Percentiles rank a stretch among this genome's conserved stretches.
Conservation (phyloP, 2,329 filamentous ascomycete genomes). For the Huntiella decipiens region DNA sequence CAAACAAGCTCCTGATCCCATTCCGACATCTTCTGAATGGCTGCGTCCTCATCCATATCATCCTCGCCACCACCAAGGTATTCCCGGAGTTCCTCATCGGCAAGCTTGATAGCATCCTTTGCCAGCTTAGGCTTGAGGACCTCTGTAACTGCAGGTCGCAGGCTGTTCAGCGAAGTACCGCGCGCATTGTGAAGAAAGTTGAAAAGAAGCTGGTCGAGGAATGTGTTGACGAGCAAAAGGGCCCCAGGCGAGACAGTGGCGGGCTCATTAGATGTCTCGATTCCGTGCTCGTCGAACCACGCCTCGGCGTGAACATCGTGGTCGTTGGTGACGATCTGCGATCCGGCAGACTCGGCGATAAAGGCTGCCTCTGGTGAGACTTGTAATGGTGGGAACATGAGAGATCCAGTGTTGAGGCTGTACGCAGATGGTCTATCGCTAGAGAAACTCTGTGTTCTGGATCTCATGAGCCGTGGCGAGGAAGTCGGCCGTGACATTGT, state of each 20-base stretch:
- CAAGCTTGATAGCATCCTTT: conserved; percentile 61
- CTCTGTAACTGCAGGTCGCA: conserved; percentile 68
- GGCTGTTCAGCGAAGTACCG: conserved; percentile 53
- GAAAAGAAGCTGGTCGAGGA: conserved; percentile 84
- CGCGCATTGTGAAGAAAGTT: conserved; percentile 67
- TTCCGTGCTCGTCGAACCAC: conserved; percentile 49
- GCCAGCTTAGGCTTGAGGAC: conserved; percentile 80
- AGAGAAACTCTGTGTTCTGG: conserved; percentile 44
- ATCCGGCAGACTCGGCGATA: conserved; percentile 72
- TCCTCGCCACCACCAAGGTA: conserved; percentile 66
- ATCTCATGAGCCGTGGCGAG: conserved; percentile 21
- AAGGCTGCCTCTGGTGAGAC: conserved; percentile 68
- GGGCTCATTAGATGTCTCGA: conserved; percentile 45
- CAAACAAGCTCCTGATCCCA: conserved; percentile 90
- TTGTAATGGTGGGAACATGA: conserved; percentile 46
- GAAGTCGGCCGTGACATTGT: conserved; percentile 19
- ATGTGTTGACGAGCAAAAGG: conserved; percentile 66
- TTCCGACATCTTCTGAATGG: conserved; percentile 20
- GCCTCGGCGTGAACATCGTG: conserved; percentile 56
- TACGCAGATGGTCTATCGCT: conserved; percentile 50
- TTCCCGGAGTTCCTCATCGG: conserved; percentile 72
- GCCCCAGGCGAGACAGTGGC: conserved; percentile 56
- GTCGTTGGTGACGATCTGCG: conserved; percentile 78
- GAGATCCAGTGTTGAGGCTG: conserved; percentile 32
- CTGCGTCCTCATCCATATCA: conserved; percentile 17